Base-by-base conservation (phyloP, 345 rosid genomes). In the Trapa incisa region DNA sequence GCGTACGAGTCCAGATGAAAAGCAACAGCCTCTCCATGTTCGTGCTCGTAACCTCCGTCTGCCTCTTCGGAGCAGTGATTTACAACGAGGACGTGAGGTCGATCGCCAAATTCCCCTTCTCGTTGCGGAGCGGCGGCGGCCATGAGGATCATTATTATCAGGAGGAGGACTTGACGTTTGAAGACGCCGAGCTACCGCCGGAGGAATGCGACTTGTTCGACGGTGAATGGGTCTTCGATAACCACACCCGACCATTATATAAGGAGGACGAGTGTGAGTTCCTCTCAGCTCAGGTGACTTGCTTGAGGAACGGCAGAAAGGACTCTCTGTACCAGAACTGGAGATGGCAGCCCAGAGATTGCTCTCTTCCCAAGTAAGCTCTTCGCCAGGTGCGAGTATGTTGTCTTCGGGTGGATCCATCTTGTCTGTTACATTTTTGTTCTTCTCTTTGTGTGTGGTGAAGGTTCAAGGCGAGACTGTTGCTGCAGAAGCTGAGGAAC, bases 301-400 rank as follows among this genome's bases (percentile, higher is more conserved):
- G 98, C 62, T 52, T 90, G 78, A 88, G 92, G 76, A 93, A 90
- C 65, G 98, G 98, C 65, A 87, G 98, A 62, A 80, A 84, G 71
- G 92, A 93, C 71, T 85, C 94, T 38, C 0, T 71, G 75, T 93
- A 76, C 56, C 98, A 93, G 85, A 90, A 82, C 3, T 93, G 98
- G 98, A 87, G 82, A 79, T 93, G 97, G 98, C 90, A 93, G 74
- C 97, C 98, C 6, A 82, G 78, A 74, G 88, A 85, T 67, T 93
- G 98, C 72, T 80, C 89, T 64, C 72, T 93, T 57, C 97, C 98
- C 70, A 85, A 77, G 96, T 90, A 75, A 80, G 71, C 43, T 12
- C 63, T 1, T 45, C 13, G 48, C 5, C 4, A 42, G 4, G 8
- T 8, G 45, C 45, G 8, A 8, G 8, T 42, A 22, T 22, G 29